Conservation (phyloP, 495 filamentous ascomycete genomes). For the Podospora comata region DNA sequence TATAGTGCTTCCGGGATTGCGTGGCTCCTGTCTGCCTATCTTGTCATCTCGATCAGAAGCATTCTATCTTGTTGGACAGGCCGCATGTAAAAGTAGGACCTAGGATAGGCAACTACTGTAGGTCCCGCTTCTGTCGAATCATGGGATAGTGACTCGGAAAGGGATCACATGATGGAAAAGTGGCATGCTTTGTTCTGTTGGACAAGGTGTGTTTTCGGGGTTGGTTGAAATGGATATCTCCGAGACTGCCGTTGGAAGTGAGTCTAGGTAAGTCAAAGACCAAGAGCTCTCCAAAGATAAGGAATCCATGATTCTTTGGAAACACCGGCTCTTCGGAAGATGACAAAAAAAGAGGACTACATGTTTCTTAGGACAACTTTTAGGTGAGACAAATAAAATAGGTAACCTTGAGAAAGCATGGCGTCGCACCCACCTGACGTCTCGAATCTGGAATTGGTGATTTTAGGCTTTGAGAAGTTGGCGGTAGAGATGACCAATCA, state of each 20-base stretch:
- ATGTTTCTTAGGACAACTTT: neutral
- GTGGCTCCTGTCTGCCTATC: neutral
- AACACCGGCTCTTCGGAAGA: neutral
- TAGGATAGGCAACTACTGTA: neutral
- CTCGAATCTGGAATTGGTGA: constrained; percentile 6
- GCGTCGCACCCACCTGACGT: constrained; percentile 12
- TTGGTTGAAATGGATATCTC: neutral
- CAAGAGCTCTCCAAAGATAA: neutral
- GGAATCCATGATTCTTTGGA: neutral
- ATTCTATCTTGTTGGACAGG: neutral
- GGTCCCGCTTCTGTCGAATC: neutral
- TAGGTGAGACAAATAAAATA: neutral
- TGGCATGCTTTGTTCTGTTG: neutral
- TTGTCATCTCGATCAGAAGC: neutral
- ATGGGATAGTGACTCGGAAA: neutral
- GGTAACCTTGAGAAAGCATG: neutral
- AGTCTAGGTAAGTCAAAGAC: neutral
- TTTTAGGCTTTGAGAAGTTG: constrained; percentile 22
- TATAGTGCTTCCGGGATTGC: neutral
- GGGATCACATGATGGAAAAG: constrained; percentile 12
- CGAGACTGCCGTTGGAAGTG: neutral
- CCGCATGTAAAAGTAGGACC: neutral
- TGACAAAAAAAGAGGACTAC: neutral
- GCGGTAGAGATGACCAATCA: constrained; percentile 7
- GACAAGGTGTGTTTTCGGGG: neutral